Percentiles rank a stretch among this genome's conserved stretches.
Conservation (phyloP, 2,329 filamentous ascomycete genomes). For the Harringtonia lauricola region DNA sequence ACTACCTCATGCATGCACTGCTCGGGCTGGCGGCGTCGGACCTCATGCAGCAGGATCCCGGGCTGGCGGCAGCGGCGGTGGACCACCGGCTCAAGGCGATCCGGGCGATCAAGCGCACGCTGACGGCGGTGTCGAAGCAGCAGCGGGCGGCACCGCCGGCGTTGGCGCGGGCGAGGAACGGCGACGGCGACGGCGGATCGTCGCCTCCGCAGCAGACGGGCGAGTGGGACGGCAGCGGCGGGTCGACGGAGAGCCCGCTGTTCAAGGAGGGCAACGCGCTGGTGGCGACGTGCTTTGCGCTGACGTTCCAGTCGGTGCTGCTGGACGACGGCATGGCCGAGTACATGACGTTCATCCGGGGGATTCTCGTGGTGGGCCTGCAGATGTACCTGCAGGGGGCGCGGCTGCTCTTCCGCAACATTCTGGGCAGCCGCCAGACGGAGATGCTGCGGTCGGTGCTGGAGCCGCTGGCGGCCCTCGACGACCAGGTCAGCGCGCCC, state of each 20-base stretch:
- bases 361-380: slow-evolving; percentile 41
- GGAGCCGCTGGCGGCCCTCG: slow-evolving; percentile 28
- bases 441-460: slow-evolving; percentile 33
- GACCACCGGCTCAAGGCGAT: slow-evolving; percentile 55
- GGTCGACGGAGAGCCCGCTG: slow-evolving; percentile 4
- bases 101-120: slow-evolving; percentile 45
- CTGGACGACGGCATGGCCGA: slow-evolving; percentile 48
- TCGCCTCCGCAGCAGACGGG: too few relatives aligned
- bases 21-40: slow-evolving; percentile 58
- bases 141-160: not conserved
- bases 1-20: slow-evolving; percentile 61
- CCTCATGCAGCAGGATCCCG: slow-evolving; percentile 38
- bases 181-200: too few relatives aligned
- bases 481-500: slow-evolving; percentile 31
- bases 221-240: not conserved
- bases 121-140: slow-evolving; percentile 29
- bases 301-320: slow-evolving; percentile 47
- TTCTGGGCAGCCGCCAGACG: slow-evolving; percentile 29
- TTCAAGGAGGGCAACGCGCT: slow-evolving; percentile 47
- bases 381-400: slow-evolving; percentile 44
- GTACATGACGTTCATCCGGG: slow-evolving; percentile 49
- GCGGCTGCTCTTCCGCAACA: slow-evolving; percentile 37
- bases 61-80: slow-evolving; percentile 46
- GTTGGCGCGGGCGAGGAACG: not conserved
- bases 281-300: slow-evolving; percentile 46